Evolutionary conservation across 768 basidiomycete genomes (phyloP), one percentile per base, ranked within the genome.

Genomic region (Rhodotorula babjevae): DNA sequence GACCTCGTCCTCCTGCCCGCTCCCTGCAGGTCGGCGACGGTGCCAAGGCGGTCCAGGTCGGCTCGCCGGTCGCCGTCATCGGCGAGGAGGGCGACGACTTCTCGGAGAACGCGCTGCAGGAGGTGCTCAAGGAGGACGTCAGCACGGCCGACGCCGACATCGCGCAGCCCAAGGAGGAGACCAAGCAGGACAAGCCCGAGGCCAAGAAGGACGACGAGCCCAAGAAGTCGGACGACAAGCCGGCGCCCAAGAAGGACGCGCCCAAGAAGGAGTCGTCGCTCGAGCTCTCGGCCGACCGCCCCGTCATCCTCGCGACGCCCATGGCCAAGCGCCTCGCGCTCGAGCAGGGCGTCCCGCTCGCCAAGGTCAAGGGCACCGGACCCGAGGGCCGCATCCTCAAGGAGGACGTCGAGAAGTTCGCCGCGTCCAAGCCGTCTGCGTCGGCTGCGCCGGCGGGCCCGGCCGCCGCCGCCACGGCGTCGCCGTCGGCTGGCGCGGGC

Each of bases 261-360:
- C 72, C 66, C 60, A 59, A 66, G 64, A 61, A 61, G 44, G 57
- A 72, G 53, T 31, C 60, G 19, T 77, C 80, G n/a, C 75, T 79
- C 72, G 60, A 78, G 68, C 60, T 81, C 79, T 65, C 68, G 29
- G 36, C 56, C 79, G 46, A 89, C 90, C 63, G 88, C 90, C 77
- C 89, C 61, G 57, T 90, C 76, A 91, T 98, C 84, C 95, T 95
- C 80, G 96, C 94, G 23, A 89, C 90, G 42, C 95, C 96, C 44
- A 86, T 96, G 76, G 96, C 96, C 57, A 96, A 96, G 85, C 95
- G 94, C 83, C 89, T 99, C 79, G 96, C 96, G 52, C 84, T 95
- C 29, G 96, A 98, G 80, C 87, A 87, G 73, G 96, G 96, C 36
- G 88, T 99, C 78, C 93, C 96, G 59, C 84, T 99, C 55, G 84